Evolutionary conservation across 495 filamentous ascomycete species (phyloP).

Genomic region (Penicillium chermesinum): DNA sequence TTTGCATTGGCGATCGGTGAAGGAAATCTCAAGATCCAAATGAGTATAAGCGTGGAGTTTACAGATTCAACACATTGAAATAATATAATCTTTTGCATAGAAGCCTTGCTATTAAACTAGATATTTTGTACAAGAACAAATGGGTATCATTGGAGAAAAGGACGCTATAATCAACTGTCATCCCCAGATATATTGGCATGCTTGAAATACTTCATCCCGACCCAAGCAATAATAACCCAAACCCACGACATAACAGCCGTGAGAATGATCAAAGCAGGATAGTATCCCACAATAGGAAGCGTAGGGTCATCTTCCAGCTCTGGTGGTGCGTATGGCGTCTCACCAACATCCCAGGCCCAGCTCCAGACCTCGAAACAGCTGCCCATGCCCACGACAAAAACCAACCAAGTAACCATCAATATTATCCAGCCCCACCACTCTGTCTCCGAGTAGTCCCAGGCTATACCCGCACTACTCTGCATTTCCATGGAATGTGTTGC

Average conservation of each 20-base stretch:
- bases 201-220: slow-evolving; percentile 98
- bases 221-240: slow-evolving; percentile 95
- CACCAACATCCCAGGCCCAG: slow-evolving; percentile 99
- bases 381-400: slow-evolving; percentile 94
- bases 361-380: slow-evolving; percentile 96
- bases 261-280: slow-evolving; percentile 87
- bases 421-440: slow-evolving; percentile 97
- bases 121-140: neutral
- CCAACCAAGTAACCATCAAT: slow-evolving; percentile 81
- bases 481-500: slow-evolving; percentile 39
- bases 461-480: slow-evolving; percentile 33
- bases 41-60: no score
- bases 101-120: neutral
- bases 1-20: no score
- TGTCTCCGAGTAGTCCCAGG: slow-evolving; percentile 87
- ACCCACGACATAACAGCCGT: slow-evolving; percentile 98
- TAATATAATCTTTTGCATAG: neutral
- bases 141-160: neutral
- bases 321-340: slow-evolving; percentile 87
- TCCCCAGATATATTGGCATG: slow-evolving; percentile 81
- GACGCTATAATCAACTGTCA: slow-evolving; percentile 34
- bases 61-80: neutral
- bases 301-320: slow-evolving; percentile 91
- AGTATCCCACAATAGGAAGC: slow-evolving; percentile 92
- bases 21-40: no score